Base-by-base conservation (phyloP, 2,329 filamentous ascomycete species). In the Ophiosphaerella narmari region DNA sequence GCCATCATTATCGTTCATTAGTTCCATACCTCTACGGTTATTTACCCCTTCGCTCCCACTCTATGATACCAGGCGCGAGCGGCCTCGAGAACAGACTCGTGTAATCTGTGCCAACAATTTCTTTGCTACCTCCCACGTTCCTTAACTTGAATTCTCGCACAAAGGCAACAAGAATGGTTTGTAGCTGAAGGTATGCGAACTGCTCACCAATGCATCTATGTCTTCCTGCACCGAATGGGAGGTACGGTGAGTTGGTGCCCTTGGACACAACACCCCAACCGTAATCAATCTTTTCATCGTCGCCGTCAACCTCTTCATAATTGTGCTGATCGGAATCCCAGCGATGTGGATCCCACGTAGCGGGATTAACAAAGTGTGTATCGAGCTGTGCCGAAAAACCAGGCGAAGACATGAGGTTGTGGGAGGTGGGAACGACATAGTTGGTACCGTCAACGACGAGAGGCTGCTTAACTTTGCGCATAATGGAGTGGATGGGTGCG, bases 181-280 rank as follows among this genome's bases (percentile, higher is more conserved):
- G 88, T 55, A 97, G 80, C 77, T 97, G 93, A 50, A 95, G 82
- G 71, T 95, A 96, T 62, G 93, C 93, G 73, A 97, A 97, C 68
- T 96, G 91, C 80, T 97, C 93, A 59, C 93, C 93, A 68, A 97
- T 97, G 76, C 93, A 97, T 60, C 93, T 83, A 76, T 97, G 93
- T 61, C 93, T 82, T 36, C 93, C 93, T 26, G 92, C 93, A 50
- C 93, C 93, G 70, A 97, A 97, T 2, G 93, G 93, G 40, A 97
- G 84, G 73, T 97, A 97, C 0, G 93, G 92, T 44, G 89, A 95
- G 52, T 85, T 85, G 12, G 90, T 87, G 48, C 93, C 93, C 80
- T 97, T 96, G 81, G 86, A 92, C 60, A 97, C 89, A 43, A 96
- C 80, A 54, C 93, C 93, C 74, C 96, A 97, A 31, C 93, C 93